Base-by-base conservation (phyloP, 2,329 filamentous ascomycete species). In the Myrmaecium sp. region DNA sequence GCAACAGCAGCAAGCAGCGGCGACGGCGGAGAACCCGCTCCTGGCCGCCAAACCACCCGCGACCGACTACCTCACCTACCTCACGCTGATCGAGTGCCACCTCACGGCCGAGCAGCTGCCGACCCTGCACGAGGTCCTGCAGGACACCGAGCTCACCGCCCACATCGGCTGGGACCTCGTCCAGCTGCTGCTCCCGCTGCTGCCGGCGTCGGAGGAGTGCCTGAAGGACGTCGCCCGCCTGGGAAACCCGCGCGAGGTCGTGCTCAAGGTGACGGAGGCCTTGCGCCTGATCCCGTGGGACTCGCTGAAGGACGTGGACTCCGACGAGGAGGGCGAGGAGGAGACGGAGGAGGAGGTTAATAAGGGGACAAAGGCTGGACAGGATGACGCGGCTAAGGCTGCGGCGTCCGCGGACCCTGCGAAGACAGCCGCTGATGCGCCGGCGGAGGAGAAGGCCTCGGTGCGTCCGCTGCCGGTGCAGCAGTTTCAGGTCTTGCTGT, bases 121-220 rank as follows among this genome's bases (percentile, higher is more conserved):
- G 1, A 55, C 66, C 3, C 60, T 86, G 23, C 66, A 81, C 38
- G 62, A 74, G 13, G 68, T 79, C 18, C 59, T 81, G 11, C 68
- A 77, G 46, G 70, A 80, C 58, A 58, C 62, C 6, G 60, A 66
- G 31, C 57, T 84, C 30, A 80, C 77, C 3, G 67, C 66, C 33
- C 75, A 81, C 30, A 83, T 86, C 40, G 80, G 80, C 26, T 89
- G 80, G 80, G 80, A 89, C 46, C 56, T 86, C 27, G 74, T 89
- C 13, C 74, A 78, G 43, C 68, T 81, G 42, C 64, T 89, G 4
- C 60, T 83, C 14, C 62, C 69, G 18, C 54, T 82, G 4, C 62
- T 76, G 2, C 66, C 68, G 2, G 56, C 60, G 3, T 74, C 73
- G n/a, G 71, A 77, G 37, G 51, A 62, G 24, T 83, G 79, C 43